Evolutionary conservation across 164 flowering plant genomes (phyloP), one percentile per base, ranked within the genome.

Genomic region (Vitis cinerea): DNA sequence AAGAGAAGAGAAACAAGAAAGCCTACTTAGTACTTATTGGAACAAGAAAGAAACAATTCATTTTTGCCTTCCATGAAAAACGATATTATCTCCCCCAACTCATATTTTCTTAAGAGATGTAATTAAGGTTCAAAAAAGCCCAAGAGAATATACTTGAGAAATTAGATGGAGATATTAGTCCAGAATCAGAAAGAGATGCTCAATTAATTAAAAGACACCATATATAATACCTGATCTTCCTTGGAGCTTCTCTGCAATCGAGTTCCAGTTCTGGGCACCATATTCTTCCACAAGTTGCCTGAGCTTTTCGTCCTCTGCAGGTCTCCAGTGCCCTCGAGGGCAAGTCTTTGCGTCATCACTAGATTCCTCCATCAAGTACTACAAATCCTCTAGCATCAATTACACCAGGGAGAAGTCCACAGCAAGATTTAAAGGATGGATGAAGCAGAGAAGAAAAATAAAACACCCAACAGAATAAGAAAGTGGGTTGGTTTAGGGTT

Each of bases 261-360:
- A 85, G 61, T 91, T 91, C 97, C 97, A 91, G 74, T 91, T 91
- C 68, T 89, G 94, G 14, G 97, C 85, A 48, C 97, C 97, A 59
- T 83, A 82, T 66, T 86, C 87, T 53, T 86, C 83, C 2, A 91
- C 94, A 16, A 91, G 86, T 65, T 84, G 83, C 53, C 81, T 76
- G 72, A 91, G 91, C 61, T 79, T 91, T 27, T 84, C 91, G 63
- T 91, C 97, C 80, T 91, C 97, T 8, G 90, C 88, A 0, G 97
- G 94, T 72, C 94, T 74, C 97, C 97, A 91, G 74, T 91, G 97
- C 8, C 97, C 97, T 60, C 97, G 76, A 8, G 93, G 89, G 50
- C 94, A 88, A 49, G 70, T 72, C 65, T 72, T 82, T 0, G 70
- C 74, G 19, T 82, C 85, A 52, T 83, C 83, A 59, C 64, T 62